Percentiles rank a stretch among this genome's conserved stretches.
phyloP scores from a whole-genome alignment of 768 basidiomycete genomes.

The Termitomyces sp. region DNA sequence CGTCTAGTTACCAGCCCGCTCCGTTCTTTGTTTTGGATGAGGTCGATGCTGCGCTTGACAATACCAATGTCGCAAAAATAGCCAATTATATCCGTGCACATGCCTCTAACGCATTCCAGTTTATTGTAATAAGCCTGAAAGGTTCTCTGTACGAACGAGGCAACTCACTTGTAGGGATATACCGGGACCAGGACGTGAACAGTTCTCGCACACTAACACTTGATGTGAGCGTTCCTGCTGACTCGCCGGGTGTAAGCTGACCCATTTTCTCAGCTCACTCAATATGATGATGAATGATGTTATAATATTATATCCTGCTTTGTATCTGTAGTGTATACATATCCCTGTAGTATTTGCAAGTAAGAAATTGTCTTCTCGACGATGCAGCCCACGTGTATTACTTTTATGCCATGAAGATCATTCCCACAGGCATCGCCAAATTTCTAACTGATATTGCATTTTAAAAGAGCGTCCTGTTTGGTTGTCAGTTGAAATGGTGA shows the following conservation, averaged over 20 bases:
- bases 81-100: conserved; percentile 89
- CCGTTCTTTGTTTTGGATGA: conserved; percentile 99
- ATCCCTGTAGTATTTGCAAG: too few relatives aligned
- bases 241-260: background rate
- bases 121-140: conserved; percentile 96
- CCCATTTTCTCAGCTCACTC: background rate
- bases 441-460: background rate
- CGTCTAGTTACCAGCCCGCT: conserved; percentile 81
- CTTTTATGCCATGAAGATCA: background rate
- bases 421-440: background rate
- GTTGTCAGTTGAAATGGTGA: background rate
- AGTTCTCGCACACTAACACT: conserved; percentile 89
- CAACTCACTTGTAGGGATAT: conserved; percentile 88
- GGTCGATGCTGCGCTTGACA: conserved; percentile 95
- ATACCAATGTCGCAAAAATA: conserved; percentile 96
- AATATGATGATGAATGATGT: conserved; percentile 1
- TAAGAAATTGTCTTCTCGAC: background rate
- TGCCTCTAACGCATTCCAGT: conserved; percentile 84
- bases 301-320: background rate
- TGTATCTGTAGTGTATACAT: background rate
- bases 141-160: conserved; percentile 88
- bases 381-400: background rate
- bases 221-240: conserved; percentile 51
- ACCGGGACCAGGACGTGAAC: conserved; percentile 90
- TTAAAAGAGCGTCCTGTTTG: background rate